Evolutionary conservation across 495 filamentous ascomycete species (phyloP).

Genomic region (Glarea lozoyensis): DNA sequence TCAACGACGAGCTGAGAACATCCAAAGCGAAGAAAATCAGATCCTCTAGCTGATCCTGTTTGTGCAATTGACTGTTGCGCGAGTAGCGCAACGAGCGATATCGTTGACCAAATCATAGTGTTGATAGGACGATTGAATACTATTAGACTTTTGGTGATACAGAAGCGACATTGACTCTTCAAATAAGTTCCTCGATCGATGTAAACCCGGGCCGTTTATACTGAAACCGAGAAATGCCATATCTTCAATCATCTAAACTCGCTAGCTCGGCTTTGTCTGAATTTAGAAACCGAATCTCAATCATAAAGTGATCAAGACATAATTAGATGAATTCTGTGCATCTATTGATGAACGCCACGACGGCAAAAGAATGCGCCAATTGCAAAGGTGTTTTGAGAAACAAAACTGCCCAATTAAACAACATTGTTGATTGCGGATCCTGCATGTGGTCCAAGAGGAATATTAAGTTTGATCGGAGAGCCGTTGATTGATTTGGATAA

Average conservation of each 20-base stretch:
- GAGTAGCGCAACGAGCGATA: conserved; percentile 23
- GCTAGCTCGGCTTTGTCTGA: neutral
- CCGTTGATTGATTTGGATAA: neutral
- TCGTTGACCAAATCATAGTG: conserved; percentile 19
- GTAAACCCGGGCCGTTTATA: conserved; percentile 1
- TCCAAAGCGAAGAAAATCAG: conserved; percentile 29
- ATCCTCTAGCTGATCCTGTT: conserved; percentile 7
- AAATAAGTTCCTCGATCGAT: neutral
- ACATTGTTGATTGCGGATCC: neutral
- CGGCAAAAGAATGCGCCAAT: neutral
- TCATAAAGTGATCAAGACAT: too few species aligned
- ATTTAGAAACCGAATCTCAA: neutral
- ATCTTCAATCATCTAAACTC: neutral
- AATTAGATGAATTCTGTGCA: neutral
- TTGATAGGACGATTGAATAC: neutral
- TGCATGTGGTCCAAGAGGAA: neutral
- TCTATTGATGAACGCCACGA: neutral
- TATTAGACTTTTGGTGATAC: neutral
- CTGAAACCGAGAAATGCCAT: neutral
- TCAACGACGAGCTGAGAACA: conserved; percentile 31
- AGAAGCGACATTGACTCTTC: neutral
- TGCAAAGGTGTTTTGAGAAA: neutral
- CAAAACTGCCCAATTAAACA: neutral
- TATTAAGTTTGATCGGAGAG: neutral
- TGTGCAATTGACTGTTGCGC: conserved; percentile 24